Base-by-base conservation (phyloP, 768 basidiomycete genomes). In the Calocybe indica region DNA sequence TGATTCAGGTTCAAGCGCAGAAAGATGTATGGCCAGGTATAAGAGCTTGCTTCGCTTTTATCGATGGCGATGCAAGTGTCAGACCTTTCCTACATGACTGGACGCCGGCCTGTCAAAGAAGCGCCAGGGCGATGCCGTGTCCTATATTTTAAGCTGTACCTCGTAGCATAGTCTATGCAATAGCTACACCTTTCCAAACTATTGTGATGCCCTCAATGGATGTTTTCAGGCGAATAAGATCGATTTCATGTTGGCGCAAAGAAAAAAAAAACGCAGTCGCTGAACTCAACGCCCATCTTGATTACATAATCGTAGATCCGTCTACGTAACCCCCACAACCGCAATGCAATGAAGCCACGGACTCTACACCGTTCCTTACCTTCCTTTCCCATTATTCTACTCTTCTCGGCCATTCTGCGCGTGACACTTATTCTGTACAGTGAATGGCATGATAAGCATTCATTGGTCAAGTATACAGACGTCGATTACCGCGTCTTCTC, bases 401-500 rank as follows among this genome's bases (percentile, higher is more conserved):
- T 72, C 13, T 54, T 71, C 15, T 80, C 88, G 1, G 63, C 71
- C 14, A n/a, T 75, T 36, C 60, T 94, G 44, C 82, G 91, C 49
- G 61, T 88, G 31, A 72, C 61, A 5, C 78, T 95, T 38, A 84
- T 95, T 48, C 60, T 84, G 3, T 95, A 93, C 62, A 92, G 90
- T 59, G 88, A 89, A 68, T 92, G 88, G 81, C 92, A 93, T 50
- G 92, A 96, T 57, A 78, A 79, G 11, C 82, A 70, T 55, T 89
- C 88, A 1, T 63, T 80, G 30, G 83, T 97, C 15, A 94, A 94
- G 65, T 99, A 98, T 62, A 98, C 96, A n/a, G 96, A 99, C 65
- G 76, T 98, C 54, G 96, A 99, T 67, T 98, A 97, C 65, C 78
- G 82, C 34, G 95, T 99, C 56, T 96, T 97, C 71, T 88, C 80